phyloP scores from a whole-genome alignment of 2,329 filamentous ascomycete species.

The Aspergillus neotritici region DNA sequence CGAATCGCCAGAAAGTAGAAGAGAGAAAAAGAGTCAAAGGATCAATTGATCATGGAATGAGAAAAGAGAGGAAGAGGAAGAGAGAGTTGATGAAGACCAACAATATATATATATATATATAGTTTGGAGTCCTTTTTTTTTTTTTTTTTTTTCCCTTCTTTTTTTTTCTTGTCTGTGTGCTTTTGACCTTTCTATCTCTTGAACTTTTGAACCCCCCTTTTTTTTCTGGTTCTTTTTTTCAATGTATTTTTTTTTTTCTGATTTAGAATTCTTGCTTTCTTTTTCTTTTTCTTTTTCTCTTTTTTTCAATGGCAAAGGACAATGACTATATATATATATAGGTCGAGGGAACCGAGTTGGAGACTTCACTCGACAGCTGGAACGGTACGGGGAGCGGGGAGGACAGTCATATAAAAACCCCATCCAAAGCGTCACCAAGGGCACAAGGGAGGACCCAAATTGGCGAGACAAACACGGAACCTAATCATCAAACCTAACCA shows the following conservation, averaged over 20 bases:
- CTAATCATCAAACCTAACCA: slow-evolving; percentile 34
- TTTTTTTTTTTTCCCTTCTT: not conserved
- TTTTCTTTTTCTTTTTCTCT: slow-evolving; percentile 2
- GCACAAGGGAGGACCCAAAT: slow-evolving; percentile 14
- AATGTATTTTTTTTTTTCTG: slow-evolving; percentile 1
- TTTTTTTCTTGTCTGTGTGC: too few relatives aligned
- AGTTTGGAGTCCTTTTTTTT: not conserved
- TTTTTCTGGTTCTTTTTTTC: not conserved
- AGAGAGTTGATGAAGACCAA: not conserved
- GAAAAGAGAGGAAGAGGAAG: not conserved
- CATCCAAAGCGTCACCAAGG: slow-evolving; percentile 15
- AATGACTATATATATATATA: too few relatives aligned
- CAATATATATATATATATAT: not conserved
- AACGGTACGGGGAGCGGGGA: slow-evolving; percentile 33
- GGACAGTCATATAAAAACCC: slow-evolving; percentile 27
- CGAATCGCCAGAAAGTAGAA: slow-evolving; percentile 9
- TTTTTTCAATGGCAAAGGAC: slow-evolving; percentile 7
- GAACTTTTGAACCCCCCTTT: not conserved
- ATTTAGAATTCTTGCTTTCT: slow-evolving; percentile 4
- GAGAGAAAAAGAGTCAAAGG: not conserved
- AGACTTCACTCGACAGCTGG: not conserved
- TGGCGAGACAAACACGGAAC: slow-evolving; percentile 31
- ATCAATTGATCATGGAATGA: slow-evolving; percentile 3
- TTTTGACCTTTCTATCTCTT: not conserved
- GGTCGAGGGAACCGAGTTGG: too few relatives aligned